Conservation (phyloP, 2,329 filamentous ascomycete genomes). For the Whalleya microplaca region DNA sequence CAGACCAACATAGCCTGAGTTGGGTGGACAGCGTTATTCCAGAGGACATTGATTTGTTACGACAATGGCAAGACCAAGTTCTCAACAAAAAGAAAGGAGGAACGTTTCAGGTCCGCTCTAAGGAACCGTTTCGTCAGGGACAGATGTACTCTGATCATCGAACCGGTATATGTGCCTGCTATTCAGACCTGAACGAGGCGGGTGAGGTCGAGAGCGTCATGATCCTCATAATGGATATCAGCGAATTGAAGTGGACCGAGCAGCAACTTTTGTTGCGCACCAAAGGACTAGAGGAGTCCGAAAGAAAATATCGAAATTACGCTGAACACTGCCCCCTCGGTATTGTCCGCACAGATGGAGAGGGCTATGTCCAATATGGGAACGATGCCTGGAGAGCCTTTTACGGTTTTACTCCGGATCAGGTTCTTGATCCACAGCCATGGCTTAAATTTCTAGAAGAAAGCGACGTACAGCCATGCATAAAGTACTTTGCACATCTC, state of each 20-base stretch:
- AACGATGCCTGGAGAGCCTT: constrained; percentile 32
- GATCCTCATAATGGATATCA: constrained; percentile 34
- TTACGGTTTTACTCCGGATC: constrained; percentile 23
- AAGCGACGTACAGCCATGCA: constrained; percentile 20
- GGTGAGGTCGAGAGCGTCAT: constrained; percentile 32
- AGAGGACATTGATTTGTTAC: constrained; percentile 28
- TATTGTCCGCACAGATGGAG: constrained; percentile 31
- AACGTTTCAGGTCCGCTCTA: constrained; percentile 32
- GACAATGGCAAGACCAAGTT: constrained; percentile 28
- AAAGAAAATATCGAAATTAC: constrained; percentile 31
- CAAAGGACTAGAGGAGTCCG: constrained; percentile 30
- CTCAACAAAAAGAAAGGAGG: constrained; percentile 28
- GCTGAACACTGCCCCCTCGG: constrained; percentile 34
- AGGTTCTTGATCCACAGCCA: constrained; percentile 21
- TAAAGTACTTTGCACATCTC: constrained; percentile 24
- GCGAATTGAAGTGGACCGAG: constrained; percentile 35
- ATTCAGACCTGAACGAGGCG: constrained; percentile 28
- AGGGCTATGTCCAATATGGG: constrained; percentile 30
- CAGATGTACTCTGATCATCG: constrained; percentile 30
- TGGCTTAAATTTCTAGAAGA: constrained; percentile 30
- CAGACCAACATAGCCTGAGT: constrained; percentile 14
- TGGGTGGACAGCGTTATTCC: constrained; percentile 27
- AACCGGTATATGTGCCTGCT: constrained; percentile 33
- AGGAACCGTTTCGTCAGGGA: constrained; percentile 29
- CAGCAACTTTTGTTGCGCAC: constrained; percentile 30